phyloP scores from a whole-genome alignment of 495 filamentous ascomycete species.

The Penicillium angulare region DNA sequence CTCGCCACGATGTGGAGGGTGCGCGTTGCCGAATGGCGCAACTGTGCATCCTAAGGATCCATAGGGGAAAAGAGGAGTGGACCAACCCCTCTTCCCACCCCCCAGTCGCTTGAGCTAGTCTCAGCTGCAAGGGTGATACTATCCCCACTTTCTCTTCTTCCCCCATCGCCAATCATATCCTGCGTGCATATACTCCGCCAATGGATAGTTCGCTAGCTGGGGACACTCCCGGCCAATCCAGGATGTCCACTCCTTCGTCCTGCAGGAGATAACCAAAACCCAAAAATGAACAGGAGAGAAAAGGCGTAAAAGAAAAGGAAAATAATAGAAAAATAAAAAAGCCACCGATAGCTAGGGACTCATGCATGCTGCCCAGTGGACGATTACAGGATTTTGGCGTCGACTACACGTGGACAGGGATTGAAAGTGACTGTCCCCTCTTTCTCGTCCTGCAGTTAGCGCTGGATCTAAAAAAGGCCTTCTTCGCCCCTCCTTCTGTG shows the following conservation, averaged over 20 bases:
- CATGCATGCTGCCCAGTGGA: background rate
- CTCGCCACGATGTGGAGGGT: slow-evolving; percentile 11
- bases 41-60: slow-evolving; percentile 6
- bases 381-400: slow-evolving; percentile 1
- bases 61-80: background rate
- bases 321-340: slow-evolving; percentile 5
- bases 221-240: slow-evolving; percentile 7
- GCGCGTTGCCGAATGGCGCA: slow-evolving; percentile 19
- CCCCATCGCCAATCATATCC: slow-evolving; percentile 13
- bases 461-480: slow-evolving; percentile 10
- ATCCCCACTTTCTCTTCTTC: too few species aligned
- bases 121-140: slow-evolving; percentile 22
- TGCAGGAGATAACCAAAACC: slow-evolving; percentile 8
- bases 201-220: slow-evolving; percentile 1
- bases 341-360: slow-evolving; percentile 6
- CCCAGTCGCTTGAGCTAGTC: too few species aligned
- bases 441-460: slow-evolving; percentile 7
- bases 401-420: slow-evolving; percentile 25
- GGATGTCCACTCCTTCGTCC: slow-evolving; percentile 2
- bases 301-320: background rate
- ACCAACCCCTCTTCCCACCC: slow-evolving; percentile 10
- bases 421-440: slow-evolving; percentile 5
- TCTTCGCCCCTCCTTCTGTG: slow-evolving; percentile 1
- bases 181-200: background rate
- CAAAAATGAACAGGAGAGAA: background rate